These are phyloP conservation scores for Vitrella brassicaformis DNA, from an alignment of 73 alveolate genomes.

Conservation along the genomic window DNA sequence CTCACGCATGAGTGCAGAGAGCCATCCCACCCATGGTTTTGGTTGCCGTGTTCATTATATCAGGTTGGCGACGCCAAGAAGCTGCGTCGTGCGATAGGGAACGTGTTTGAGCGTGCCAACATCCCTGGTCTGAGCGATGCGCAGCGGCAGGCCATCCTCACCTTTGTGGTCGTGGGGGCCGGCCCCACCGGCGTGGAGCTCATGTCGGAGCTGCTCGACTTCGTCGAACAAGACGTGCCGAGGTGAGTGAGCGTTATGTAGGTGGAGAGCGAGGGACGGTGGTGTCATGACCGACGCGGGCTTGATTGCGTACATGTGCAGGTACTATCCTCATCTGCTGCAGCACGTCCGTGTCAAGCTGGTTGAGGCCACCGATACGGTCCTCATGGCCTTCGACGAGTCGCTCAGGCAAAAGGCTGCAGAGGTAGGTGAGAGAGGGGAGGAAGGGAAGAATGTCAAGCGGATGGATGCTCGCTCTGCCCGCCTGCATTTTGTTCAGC, in stretches of 20 bases:
- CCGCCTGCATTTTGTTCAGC: no score
- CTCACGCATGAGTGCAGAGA: no score
- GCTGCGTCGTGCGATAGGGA: background rate
- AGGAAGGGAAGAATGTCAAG: no score
- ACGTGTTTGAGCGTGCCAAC: background rate
- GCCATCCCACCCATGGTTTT: no score
- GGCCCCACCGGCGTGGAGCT: conserved; percentile 19
- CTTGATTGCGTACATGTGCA: no score
- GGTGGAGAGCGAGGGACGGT: no score
- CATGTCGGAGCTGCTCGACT: background rate
- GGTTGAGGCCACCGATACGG: background rate
- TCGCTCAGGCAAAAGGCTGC: background rate
- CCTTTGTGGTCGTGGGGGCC: conserved; percentile 22
- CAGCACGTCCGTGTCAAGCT: background rate
- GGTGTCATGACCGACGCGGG: no score
- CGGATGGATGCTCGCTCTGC: no score
- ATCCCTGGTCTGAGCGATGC: background rate
- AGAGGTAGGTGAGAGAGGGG: background rate
- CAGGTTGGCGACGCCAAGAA: no score
- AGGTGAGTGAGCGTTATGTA: no score
- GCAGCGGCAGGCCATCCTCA: conserved; percentile 6
- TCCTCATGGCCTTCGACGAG: background rate
- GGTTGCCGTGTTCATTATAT: no score
- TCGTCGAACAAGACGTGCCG: background rate
- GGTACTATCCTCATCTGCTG: background rate